Conservation (phyloP, 2,329 filamentous ascomycete genomes). For the Fusarium cyanostomum region DNA sequence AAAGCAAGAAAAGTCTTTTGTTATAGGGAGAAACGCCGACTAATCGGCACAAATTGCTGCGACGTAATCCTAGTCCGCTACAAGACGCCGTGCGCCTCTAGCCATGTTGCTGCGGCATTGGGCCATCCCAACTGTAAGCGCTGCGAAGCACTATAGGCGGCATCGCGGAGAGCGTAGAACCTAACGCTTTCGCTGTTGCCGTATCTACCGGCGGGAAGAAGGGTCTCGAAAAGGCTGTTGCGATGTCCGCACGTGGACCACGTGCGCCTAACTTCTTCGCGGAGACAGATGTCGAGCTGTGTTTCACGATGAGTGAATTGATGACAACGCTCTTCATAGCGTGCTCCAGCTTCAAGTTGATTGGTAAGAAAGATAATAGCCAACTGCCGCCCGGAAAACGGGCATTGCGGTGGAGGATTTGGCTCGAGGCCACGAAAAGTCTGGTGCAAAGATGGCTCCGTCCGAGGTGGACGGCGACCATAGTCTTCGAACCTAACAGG, state of each 20-base stretch:
- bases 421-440: too few relatives aligned
- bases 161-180: not conserved
- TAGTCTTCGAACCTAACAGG: not conserved
- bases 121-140: not conserved
- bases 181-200: too few relatives aligned
- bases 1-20: too few relatives aligned
- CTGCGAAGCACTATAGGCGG: not conserved
- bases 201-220: too few relatives aligned
- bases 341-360: not conserved
- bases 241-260: not conserved
- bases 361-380: not conserved
- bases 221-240: too few relatives aligned
- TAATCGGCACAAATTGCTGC: too few relatives aligned
- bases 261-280: not conserved
- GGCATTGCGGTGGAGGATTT: too few relatives aligned
- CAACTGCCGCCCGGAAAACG: too few relatives aligned
- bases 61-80: not conserved
- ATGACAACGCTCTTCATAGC: too few relatives aligned
- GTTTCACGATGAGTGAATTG: not conserved
- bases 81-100: not conserved
- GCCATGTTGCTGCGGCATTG: not conserved
- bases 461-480: not conserved
- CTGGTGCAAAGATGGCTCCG: not conserved
- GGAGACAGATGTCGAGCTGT: not conserved
- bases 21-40: too few relatives aligned